These are phyloP conservation scores for Ramularia endophylla DNA, from an alignment of 2,329 filamentous ascomycete species.

Conservation along the genomic window DNA sequence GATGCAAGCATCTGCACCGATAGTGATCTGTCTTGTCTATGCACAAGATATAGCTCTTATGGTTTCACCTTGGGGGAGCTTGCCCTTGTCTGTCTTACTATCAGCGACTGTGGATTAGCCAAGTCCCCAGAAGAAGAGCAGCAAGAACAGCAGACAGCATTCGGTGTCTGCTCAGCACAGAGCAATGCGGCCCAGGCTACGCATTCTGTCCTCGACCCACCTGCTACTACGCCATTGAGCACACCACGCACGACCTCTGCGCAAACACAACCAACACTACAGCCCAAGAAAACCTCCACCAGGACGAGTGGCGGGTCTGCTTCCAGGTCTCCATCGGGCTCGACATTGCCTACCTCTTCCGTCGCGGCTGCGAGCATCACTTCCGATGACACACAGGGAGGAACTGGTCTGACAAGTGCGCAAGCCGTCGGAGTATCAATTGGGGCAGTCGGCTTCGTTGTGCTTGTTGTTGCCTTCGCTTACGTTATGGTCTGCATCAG, in stretches of 20 bases:
- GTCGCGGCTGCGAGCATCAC: conserved; percentile 3
- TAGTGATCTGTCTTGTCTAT: conserved; percentile 25
- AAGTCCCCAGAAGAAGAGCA: conserved; percentile 4
- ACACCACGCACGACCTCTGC: neutral
- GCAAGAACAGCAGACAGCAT: conserved; percentile 14
- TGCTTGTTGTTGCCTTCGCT: conserved; percentile 18
- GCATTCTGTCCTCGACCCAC: conserved; percentile 17
- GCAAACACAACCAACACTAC: neutral
- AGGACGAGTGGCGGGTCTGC: neutral
- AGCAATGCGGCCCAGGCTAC: conserved; percentile 21
- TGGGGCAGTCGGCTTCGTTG: conserved; percentile 25
- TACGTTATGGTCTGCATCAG: conserved; percentile 19
- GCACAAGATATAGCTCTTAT: conserved; percentile 26
- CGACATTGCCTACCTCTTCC: neutral
- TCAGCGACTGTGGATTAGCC: neutral
- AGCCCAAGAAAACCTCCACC: neutral
- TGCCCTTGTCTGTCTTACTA: conserved; percentile 21
- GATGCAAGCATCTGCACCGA: conserved; percentile 7
- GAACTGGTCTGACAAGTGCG: conserved; percentile 22
- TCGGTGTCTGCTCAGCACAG: conserved; percentile 24
- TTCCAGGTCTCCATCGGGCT: neutral
- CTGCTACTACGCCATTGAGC: conserved; percentile 1
- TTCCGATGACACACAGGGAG: neutral
- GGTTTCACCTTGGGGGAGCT: conserved; percentile 31
- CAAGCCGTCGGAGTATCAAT: conserved; percentile 31